These are phyloP conservation scores for Castanea crenata DNA, from an alignment of 306 rosid genomes.

Conservation along the genomic window DNA sequence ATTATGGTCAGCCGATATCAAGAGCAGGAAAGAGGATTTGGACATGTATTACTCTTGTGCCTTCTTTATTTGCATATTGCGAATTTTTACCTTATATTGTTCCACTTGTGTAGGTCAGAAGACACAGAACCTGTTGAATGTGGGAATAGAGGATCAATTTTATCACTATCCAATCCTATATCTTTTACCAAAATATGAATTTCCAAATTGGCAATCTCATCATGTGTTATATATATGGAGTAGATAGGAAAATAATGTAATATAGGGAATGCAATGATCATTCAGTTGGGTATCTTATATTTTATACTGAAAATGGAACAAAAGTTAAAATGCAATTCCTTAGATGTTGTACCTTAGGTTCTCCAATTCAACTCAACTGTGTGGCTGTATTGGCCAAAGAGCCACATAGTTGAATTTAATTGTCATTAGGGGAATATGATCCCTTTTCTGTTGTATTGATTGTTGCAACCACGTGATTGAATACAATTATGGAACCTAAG, in stretches of 20 bases:
- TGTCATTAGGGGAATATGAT: too few species aligned
- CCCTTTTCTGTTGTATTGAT: too few species aligned
- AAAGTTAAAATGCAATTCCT: too few species aligned
- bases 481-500: too few species aligned
- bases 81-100: background rate
- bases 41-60: slow-evolving; percentile 47
- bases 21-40: slow-evolving; percentile 50
- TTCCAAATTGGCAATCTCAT: background rate
- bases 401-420: too few species aligned
- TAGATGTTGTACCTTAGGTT: too few species aligned
- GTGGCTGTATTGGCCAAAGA: too few species aligned
- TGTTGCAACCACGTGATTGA: too few species aligned
- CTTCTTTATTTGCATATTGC: slow-evolving; percentile 4
- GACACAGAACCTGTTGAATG: background rate
- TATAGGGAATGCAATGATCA: background rate
- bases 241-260: background rate
- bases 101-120: background rate
- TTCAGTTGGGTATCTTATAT: background rate
- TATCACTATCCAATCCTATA: too few species aligned
- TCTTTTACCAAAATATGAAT: background rate
- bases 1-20: slow-evolving; percentile 62
- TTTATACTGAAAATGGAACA: background rate
- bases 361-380: too few species aligned
- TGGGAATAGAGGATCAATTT: background rate
- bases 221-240: background rate